Evolutionary conservation across 345 rosid genomes (phyloP), one percentile per base, ranked within the genome.

Genomic region (Eucalyptus marginata): DNA sequence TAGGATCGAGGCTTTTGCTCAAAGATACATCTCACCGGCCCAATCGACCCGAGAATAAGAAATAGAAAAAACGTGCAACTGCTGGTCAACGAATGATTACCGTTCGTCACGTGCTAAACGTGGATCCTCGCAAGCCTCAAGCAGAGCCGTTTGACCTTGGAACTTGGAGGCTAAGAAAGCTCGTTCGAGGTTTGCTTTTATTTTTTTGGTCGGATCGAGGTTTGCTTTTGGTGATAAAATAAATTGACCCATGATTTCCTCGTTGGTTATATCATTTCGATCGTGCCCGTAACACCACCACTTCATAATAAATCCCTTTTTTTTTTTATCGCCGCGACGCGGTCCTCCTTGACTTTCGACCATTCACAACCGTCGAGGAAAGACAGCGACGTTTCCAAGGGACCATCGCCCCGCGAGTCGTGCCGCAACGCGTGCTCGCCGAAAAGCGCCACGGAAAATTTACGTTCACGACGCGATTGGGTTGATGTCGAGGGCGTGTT

Each of bases 401-500:
- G 36, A 29, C 33, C 33, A 62, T 62, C 17, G 71, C 5, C 71
- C 71, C 71, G 16, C 71, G 15, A 29, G 36, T 29, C 71, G 4
- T 62, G 2, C 5, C 5, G 3, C 33, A 62, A 29, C 71, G 15
- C 71, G 71, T 29, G 5, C 0, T 29, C 17, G 9, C 29, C 4
- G 71, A 13, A 62, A 62, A 13, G 33, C 71, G 16, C 71, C 71
- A 13, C 8, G 71, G n/a, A 62, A 62, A 62, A 62, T 62, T 25
- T 1, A 27, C 15, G 0, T 3, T 3, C 13, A 5, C 66, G 14
- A 27, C 31, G 2, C 1, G 31, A 59, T 59, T 59, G 4, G 66
- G n/a, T 59, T 59, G 31, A 59, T 0, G 14, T 12, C 1, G 14
- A 25, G n/a, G 66, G 15, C 12, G 12, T 11, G 29, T 22, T 56